Base-by-base conservation (phyloP, 2,329 filamentous ascomycete species). In the Juglanconis sp. region DNA sequence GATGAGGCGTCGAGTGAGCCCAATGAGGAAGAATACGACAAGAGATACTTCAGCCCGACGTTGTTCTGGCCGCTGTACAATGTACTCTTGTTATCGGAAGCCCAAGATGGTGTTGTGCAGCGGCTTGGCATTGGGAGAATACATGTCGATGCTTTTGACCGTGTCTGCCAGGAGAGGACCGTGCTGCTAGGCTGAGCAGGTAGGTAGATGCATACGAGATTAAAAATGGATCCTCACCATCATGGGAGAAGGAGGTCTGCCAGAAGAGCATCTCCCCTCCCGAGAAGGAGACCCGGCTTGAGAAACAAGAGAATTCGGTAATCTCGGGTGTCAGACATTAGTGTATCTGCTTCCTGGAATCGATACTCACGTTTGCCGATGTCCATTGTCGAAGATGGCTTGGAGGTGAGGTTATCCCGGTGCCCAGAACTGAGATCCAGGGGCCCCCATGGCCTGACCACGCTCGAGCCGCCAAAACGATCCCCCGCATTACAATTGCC, bases 401-500 rank as follows among this genome's bases (percentile, higher is more conserved):
- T 38, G 3, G 11, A 15, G 10, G 11, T 24, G 34, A 9, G 15
- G 5, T 7, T 24, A 32, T 3, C 3, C 35, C 44, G 35, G 44
- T 9, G 7, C 24, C 24, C 13, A 56, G 17, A 49, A 31, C 30
- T 56, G 24, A 56, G 10, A 38, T 32, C 34, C 53, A n/a, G 31
- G 31, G 15, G 13, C 32, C 32, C 24, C 24, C 24, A 24, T 24
- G 24, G 24, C 24, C 24, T 24, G 24, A 24, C 24, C 24, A 24
- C 24, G 24, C 24, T 24, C 24, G 24, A 17, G 15, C 48, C 48
- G 56, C 59, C 56, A 56, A 46, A 47, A 40, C 24, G 42, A 59
- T 53, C 50, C 56, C 52, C 60, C 57, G 57, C 57, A 62, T 60
- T 60, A 49, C 60, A 49, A 46, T 53, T 60, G 57, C 55, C 40